These are phyloP conservation scores for Apophysomyces sp. DNA, from an alignment of 371 early-diverging fungal species.

Conservation along the genomic window DNA sequence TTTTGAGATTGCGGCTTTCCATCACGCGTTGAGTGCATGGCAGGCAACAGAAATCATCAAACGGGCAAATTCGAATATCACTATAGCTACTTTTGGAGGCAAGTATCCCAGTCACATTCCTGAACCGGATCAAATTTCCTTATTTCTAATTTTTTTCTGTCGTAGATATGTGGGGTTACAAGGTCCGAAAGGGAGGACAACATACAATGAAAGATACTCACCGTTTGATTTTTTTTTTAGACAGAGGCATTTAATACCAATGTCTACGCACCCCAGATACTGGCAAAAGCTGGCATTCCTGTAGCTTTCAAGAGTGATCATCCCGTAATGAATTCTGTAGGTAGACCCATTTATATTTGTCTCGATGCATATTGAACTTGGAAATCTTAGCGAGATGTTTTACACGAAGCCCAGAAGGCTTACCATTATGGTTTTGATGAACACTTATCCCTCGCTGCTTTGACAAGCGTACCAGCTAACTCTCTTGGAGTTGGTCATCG, in stretches of 20 bases:
- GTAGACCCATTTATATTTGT: neutral
- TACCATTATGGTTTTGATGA: constrained; percentile 76
- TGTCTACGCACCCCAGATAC: constrained; percentile 63
- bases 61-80: constrained; percentile 59
- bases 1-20: constrained; percentile 65
- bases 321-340: constrained; percentile 73
- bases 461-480: constrained; percentile 78
- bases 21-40: constrained; percentile 71
- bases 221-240: constrained; percentile 15
- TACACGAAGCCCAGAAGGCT: constrained; percentile 79
- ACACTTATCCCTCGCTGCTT: constrained; percentile 59
- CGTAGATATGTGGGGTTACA: constrained; percentile 57
- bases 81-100: constrained; percentile 72
- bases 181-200: constrained; percentile 19
- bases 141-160: neutral
- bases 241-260: constrained; percentile 73
- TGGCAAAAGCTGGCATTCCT: constrained; percentile 70
- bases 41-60: constrained; percentile 54
- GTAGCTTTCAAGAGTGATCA: constrained; percentile 86
- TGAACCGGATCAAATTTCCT: neutral
- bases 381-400: constrained; percentile 55
- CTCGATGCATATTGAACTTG: neutral
- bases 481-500: constrained; percentile 70
- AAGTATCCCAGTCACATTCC: constrained; percentile 4
- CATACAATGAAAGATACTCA: neutral